These are phyloP conservation scores for Capsaspora owczarzaki DNA, from an alignment of 78 protist species.

Conservation along the genomic window DNA sequence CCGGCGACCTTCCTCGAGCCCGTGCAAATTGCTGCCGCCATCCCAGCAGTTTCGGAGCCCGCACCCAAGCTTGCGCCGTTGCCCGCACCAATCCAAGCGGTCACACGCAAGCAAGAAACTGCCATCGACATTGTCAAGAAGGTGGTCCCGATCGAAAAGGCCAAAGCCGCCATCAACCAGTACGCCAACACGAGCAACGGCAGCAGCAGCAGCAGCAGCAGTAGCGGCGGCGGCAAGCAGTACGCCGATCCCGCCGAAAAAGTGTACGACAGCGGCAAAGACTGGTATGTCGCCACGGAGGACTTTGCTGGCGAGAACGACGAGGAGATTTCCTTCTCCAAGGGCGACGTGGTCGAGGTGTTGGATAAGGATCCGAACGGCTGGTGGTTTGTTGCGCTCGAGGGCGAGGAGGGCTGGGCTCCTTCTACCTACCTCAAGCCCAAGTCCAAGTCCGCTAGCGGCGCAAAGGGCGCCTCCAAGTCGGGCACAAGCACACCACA, in stretches of 20 bases:
- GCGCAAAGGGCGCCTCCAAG: too few species aligned
- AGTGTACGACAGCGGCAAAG: background rate
- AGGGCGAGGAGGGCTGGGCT: background rate
- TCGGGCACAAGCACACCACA: too few species aligned
- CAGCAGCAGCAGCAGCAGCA: background rate
- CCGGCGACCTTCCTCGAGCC: slow-evolving; percentile 8
- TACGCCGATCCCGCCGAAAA: background rate
- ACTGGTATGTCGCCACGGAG: background rate
- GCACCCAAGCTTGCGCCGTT: too few species aligned
- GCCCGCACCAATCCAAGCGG: too few species aligned
- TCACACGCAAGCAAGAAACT: too few species aligned
- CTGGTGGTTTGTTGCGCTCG: background rate
- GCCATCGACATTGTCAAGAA: too few species aligned
- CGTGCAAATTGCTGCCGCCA: too few species aligned
- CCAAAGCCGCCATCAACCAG: too few species aligned
- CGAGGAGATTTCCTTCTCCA: background rate
- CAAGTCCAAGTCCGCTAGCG: too few species aligned
- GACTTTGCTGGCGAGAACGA: background rate
- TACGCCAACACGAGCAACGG: too few species aligned
- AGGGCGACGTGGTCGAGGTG: background rate
- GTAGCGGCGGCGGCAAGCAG: too few species aligned
- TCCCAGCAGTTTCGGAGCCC: too few species aligned
- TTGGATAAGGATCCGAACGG: background rate
- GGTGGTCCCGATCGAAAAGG: background rate
- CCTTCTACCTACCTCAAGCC: slow-evolving; percentile 3